A percentile compares a stretch with the other conserved stretches of the same genome.
Conservation (phyloP, 225 moss, liverwort and hornwort species). For the Rhytidiadelphus loreus region DNA sequence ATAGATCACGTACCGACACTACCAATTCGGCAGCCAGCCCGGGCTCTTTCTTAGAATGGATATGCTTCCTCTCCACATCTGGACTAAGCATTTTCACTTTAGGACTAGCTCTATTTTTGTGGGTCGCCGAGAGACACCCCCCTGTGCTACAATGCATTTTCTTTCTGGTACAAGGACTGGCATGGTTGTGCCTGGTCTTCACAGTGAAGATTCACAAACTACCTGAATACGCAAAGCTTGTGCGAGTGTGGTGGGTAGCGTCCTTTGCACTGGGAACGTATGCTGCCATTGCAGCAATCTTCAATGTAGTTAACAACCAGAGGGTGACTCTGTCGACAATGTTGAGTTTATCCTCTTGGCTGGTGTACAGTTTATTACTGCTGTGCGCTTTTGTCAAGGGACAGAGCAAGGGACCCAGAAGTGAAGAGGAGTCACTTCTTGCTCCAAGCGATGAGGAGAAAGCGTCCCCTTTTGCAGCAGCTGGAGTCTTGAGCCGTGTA, state of each 20-base stretch:
- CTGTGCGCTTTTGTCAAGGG: background rate
- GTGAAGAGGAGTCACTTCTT: background rate
- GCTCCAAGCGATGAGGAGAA: no score
- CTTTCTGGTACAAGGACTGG: background rate
- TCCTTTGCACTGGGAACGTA: background rate
- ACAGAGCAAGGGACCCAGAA: background rate
- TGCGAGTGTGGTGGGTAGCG: background rate
- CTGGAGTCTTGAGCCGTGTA: no score
- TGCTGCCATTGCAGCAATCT: background rate
- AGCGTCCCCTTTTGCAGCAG: no score
- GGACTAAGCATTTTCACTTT: slow-evolving; percentile 8
- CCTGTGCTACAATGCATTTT: background rate
- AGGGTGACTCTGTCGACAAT: background rate
- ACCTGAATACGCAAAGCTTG: background rate
- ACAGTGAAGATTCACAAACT: background rate
- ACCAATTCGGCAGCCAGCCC: background rate
- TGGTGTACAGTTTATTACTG: background rate
- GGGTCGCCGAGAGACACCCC: background rate
- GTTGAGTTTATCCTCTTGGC: background rate
- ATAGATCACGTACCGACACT: background rate
- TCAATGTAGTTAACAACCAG: background rate
- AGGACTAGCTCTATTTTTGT: background rate
- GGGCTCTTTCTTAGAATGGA: slow-evolving; percentile 4
- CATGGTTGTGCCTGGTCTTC: background rate
- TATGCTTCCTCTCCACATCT: slow-evolving; percentile 6